These are phyloP conservation scores for Boletus bicolor DNA, from an alignment of 768 basidiomycete genomes.

Conservation along the genomic window DNA sequence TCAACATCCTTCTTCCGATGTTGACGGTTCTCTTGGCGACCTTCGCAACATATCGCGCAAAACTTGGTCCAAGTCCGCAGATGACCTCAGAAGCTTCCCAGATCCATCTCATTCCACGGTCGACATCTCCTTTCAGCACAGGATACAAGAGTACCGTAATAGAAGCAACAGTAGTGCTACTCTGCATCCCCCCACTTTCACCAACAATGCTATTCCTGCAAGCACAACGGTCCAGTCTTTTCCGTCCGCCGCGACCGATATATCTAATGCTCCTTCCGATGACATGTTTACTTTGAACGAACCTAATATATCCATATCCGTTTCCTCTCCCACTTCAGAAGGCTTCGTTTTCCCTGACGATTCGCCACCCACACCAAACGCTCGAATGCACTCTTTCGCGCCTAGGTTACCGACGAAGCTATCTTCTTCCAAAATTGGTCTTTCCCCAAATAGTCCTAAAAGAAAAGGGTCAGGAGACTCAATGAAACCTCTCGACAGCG, in stretches of 20 bases:
- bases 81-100: conserved; percentile 65
- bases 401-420: conserved; percentile 71
- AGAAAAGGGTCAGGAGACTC: conserved; percentile 48
- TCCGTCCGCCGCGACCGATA: conserved; percentile 31
- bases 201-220: conserved; percentile 24
- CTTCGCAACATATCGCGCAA: conserved; percentile 66
- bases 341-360: conserved; percentile 32
- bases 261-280: conserved; percentile 22
- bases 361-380: conserved; percentile 46
- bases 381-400: conserved; percentile 67
- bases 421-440: conserved; percentile 47
- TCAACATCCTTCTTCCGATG: conserved; percentile 28
- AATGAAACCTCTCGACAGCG: conserved; percentile 32
- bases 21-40: conserved; percentile 52
- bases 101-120: conserved; percentile 34
- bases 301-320: conserved; percentile 44
- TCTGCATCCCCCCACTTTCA: conserved; percentile 36
- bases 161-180: conserved; percentile 57
- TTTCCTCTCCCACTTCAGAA: conserved; percentile 43
- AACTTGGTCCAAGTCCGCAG: conserved; percentile 77
- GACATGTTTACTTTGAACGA: conserved; percentile 20
- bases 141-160: conserved; percentile 61
- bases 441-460: conserved; percentile 51
- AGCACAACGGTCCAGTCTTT: conserved; percentile 42
- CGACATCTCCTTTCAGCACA: conserved; percentile 55